Evolutionary conservation across 2,329 filamentous ascomycete genomes (phyloP), one percentile per base, ranked within the genome.

Genomic region (Penicillium frequentans): DNA sequence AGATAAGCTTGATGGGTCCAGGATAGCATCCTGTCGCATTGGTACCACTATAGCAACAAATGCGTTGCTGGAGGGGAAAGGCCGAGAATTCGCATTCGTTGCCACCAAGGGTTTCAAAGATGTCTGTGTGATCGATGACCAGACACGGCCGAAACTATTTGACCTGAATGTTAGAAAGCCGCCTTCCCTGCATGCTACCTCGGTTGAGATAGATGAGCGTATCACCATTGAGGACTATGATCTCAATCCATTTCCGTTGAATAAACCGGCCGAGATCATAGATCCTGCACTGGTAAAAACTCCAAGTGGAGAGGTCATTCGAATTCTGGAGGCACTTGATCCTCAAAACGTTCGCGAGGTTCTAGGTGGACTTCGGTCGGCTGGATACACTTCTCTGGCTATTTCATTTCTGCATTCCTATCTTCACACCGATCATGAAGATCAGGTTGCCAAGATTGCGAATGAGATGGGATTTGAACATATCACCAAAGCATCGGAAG

Each of bases 401-500:
- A 46, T 53, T 19, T 53, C 51, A 8, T 14, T 57, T 11, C 50
- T 57, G 47, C 55, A 57, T 39, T 53, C 55, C 4, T 57, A 57
- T 21, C 39, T 57, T 3, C 49, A 46, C 11, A 45, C 49, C 6
- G 31, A 31, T 29, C 55, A 57, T 19, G 55, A 54, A 26, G 21
- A 49, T 27, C 37, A 54, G n/a, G 24, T 57, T 21, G 37, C 24
- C 7, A 26, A 57, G 24, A 39, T 54, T n/a, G 50, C 55, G 21
- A 11, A 21, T 10, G 46, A 54, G 29, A 50, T 54, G 11, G 55
- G 55, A n/a, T 57, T 57, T n/a, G 37, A 54, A 10, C 42, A 51
- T 35, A 49, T 56, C 46, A 56, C 42, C 9, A 46, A 48, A 26
- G 29, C 51, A 39, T 35, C 42, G 16, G 42, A 46, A 26, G 51